Conservation (phyloP, 2,329 filamentous ascomycete species). For the Aspergillus flavus region DNA sequence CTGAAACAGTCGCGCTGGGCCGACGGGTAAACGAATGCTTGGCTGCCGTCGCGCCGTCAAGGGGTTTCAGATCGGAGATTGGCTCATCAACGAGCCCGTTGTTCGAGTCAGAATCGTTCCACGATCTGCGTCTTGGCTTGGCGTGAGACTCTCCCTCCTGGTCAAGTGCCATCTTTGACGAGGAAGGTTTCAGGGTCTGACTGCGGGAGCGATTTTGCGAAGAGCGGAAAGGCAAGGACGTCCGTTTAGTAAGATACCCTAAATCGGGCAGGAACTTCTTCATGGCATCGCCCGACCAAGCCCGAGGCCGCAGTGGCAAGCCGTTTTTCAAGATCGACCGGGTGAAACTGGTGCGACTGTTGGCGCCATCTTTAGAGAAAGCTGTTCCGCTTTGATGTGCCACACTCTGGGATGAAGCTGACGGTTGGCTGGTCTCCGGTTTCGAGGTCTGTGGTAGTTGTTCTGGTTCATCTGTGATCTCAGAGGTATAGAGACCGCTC, state of each 20-base stretch:
- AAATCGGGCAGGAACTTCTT: conserved; percentile 42
- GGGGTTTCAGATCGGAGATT: conserved; percentile 35
- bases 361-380: conserved; percentile 20
- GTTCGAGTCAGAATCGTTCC: conserved; percentile 23
- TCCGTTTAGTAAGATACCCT: conserved; percentile 32
- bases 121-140: conserved; percentile 11
- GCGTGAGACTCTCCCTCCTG: conserved; percentile 13
- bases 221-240: conserved; percentile 33
- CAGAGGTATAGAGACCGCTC: conserved; percentile 32
- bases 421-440: neutral
- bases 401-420: conserved; percentile 3
- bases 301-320: conserved; percentile 36
- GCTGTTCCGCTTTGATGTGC: neutral
- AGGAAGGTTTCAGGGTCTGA: conserved; percentile 25
- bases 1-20: conserved; percentile 27
- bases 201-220: conserved; percentile 32
- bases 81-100: conserved; percentile 31
- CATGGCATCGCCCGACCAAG: conserved; percentile 39
- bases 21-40: conserved; percentile 38
- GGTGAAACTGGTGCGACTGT: conserved; percentile 35
- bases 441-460: conserved; percentile 13
- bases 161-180: conserved; percentile 22
- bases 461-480: conserved; percentile 39
- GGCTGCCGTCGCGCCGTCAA: conserved; percentile 30
- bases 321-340: conserved; percentile 37